Percentiles rank a stretch among this genome's conserved stretches.
Conservation (phyloP, 768 basidiomycete genomes). For the Leccinum olivaceopallidum region DNA sequence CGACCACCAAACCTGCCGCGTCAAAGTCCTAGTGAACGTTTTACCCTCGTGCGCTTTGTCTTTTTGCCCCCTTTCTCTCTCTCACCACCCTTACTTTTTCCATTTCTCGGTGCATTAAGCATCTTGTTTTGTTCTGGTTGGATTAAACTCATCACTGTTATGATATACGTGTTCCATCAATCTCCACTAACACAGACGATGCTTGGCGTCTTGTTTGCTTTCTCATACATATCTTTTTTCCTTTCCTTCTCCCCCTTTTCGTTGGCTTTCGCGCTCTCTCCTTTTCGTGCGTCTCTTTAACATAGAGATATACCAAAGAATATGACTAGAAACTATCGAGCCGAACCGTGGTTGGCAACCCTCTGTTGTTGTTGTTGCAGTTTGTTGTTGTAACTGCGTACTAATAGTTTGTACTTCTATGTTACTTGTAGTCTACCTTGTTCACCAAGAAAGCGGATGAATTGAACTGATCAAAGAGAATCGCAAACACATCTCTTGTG, state of each 20-base stretch:
- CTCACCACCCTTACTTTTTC: not conserved
- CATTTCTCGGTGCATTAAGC: not conserved
- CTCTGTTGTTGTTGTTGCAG: not conserved
- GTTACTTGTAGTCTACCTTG: not conserved
- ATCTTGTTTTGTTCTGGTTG: constrained; percentile 4
- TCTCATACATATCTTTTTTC: not conserved
- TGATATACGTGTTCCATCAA: constrained; percentile 4
- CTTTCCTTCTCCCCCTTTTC: not conserved
- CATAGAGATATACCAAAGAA: constrained; percentile 29
- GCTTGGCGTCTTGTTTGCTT: constrained; percentile 3
- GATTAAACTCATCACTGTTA: constrained; percentile 9
- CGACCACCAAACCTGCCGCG: constrained; percentile 15
- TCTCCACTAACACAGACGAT: constrained; percentile 9
- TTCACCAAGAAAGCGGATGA: not conserved
- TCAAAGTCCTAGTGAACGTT: constrained; percentile 9
- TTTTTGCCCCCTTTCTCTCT: not conserved
- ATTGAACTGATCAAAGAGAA: not conserved
- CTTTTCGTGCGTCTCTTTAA: constrained; percentile 4
- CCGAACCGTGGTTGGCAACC: not conserved
- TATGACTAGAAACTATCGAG: constrained; percentile 15
- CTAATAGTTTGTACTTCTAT: not conserved
- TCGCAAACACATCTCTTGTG: no score
- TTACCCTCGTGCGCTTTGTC: not conserved
- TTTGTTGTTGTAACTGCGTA: not conserved
- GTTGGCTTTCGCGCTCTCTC: not conserved